Evolutionary conservation across 1,284 basidiomycete genomes (phyloP), one percentile per base, ranked within the genome.

Genomic region (Fomitopsis betulina): DNA sequence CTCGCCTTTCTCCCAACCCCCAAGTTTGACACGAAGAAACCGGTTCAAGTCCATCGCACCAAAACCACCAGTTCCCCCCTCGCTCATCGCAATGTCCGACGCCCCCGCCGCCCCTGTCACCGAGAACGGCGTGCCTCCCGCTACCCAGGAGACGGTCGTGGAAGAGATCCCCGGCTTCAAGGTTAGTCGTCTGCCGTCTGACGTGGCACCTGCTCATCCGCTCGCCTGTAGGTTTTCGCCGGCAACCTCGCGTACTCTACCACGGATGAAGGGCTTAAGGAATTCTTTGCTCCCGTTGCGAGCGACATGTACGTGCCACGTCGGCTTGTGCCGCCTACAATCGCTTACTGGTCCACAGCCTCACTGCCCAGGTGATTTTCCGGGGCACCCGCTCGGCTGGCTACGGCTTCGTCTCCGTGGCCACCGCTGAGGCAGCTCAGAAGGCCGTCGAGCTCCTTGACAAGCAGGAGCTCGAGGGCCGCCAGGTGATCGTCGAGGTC

Each of bases 321-420:
- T 58, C 56, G 37, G 58, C 54, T 37, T 62, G 53, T 62, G 47
- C 60, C 57, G 58, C 58, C 40, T 42, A 58, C 58, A 55, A 56
- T 33, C 50, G 27, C 54, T 60, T 40, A 52, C 58, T 42, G 25
- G 32, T 59, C 60, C 58, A 56, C 64, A 70, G 69, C 62, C 63
- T 70, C 54, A 65, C 60, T 53, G 88, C 84, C 65, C 86, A 91
- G 75, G 85, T 94, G 73, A 93, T 93, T 73, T 76, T 85, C 74
- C 89, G 91, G 63, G 89, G 90, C 67, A 77, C 79, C 57, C 87
- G 90, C 72, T 89, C 91, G 62, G 87, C 93, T 68, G 94, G 94
- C 61, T 96, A 94, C 77, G 94, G 93, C 65, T 96, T 96, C 72
- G 93, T 95, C 72, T 85, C 90, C 63, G 83, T 94, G 75, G 79